phyloP scores from a whole-genome alignment of 2,329 filamentous ascomycete species.

The Neofusicoccum sp. region DNA sequence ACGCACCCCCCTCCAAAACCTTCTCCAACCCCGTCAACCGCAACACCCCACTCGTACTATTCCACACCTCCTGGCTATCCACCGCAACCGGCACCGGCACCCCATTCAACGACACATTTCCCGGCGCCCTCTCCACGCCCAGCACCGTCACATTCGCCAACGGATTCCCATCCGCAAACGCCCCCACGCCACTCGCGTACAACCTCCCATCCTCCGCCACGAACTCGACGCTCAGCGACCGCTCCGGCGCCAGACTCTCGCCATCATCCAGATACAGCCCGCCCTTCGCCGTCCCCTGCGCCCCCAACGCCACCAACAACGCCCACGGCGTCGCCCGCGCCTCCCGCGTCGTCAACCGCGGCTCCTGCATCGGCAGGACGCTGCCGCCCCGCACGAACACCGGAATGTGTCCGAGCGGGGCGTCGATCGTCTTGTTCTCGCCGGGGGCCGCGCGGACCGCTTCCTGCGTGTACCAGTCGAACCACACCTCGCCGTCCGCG shows the following conservation, averaged over 20 bases:
- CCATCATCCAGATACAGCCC: conserved; percentile 75
- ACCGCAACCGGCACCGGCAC: conserved; percentile 32
- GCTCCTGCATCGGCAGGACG: conserved; percentile 68
- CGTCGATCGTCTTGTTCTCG: conserved; percentile 62
- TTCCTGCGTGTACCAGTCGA: conserved; percentile 76
- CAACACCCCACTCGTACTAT: conserved; percentile 52
- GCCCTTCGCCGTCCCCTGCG: conserved; percentile 60
- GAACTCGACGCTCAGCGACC: conserved; percentile 60
- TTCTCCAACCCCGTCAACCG: conserved; percentile 54
- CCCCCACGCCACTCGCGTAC: conserved; percentile 52
- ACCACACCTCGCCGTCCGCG: conserved; percentile 65
- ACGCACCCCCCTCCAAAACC: conserved; percentile 59
- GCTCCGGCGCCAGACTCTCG: conserved; percentile 62
- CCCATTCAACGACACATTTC: conserved; percentile 46
- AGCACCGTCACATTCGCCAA: conserved; percentile 66
- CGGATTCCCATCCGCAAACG: conserved; percentile 59
- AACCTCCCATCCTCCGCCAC: conserved; percentile 48
- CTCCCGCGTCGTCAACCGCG: conserved; percentile 67
- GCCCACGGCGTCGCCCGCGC: conserved; percentile 68
- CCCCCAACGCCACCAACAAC: conserved; percentile 63
- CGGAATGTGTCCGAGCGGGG: conserved; percentile 69
- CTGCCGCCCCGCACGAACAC: conserved; percentile 70
- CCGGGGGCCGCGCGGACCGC: conserved; percentile 55
- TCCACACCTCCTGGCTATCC: conserved; percentile 50
- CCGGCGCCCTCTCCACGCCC: conserved; percentile 51